phyloP scores from a whole-genome alignment of 805 yeast genomes.

The Cyberlindnera nakhonratchasimensis region DNA sequence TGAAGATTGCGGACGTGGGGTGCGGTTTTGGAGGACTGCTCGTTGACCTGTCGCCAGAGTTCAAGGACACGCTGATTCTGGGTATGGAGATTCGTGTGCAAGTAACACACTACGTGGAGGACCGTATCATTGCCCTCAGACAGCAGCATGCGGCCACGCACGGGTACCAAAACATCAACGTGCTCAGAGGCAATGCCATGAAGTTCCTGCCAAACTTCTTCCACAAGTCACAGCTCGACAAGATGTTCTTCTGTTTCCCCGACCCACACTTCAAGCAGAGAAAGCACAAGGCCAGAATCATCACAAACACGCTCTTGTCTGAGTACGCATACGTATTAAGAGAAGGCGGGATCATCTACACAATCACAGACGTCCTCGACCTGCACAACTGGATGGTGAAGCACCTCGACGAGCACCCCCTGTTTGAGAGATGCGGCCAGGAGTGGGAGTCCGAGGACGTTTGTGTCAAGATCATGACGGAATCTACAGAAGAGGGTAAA shows the following conservation, averaged over 20 bases:
- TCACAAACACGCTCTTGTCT: constrained; percentile 81
- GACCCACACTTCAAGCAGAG: constrained; percentile 98
- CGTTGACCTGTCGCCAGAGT: constrained; percentile 71
- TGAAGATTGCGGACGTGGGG: constrained; percentile 92
- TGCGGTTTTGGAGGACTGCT: constrained; percentile 96
- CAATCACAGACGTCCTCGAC: constrained; percentile 94
- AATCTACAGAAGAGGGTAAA: constrained; percentile 97
- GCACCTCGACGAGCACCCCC: constrained; percentile 86
- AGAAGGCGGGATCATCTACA: constrained; percentile 86
- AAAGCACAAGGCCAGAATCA: constrained; percentile 94
- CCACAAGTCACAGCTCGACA: constrained; percentile 72
- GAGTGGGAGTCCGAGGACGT: constrained; percentile 79
- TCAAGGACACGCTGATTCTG: constrained; percentile 69
- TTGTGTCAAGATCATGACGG: constrained; percentile 84
- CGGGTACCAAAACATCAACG: constrained; percentile 80
- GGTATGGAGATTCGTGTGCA: constrained; percentile 99
- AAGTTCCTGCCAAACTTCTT: constrained; percentile 95
- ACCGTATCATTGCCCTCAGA: constrained; percentile 86
- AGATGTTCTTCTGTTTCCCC: constrained; percentile 98
- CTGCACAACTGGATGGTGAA: constrained; percentile 94
- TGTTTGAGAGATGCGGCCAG: constrained; percentile 73
- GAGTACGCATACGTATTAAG: constrained; percentile 89
- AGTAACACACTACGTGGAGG: constrained; percentile 96
- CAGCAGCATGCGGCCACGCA: constrained; percentile 33
- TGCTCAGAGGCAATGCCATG: constrained; percentile 94